Base-by-base conservation (phyloP, 805 yeast genomes). In the Hanseniaspora thailandica region DNA sequence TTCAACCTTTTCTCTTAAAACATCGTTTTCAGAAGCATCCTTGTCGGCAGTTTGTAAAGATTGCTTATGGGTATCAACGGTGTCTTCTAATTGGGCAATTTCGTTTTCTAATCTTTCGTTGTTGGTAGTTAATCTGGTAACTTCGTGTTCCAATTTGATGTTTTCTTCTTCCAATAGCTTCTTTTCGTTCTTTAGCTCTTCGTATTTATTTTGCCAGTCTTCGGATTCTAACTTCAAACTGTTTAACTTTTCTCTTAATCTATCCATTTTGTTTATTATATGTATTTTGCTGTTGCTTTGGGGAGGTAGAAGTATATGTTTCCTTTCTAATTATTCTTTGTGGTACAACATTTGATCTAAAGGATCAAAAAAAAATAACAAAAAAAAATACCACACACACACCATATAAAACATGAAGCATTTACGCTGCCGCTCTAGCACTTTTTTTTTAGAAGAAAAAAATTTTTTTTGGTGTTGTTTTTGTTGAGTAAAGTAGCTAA, bases 191-290 rank as follows among this genome's bases (percentile, higher is more conserved):
- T 81, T 71, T 63, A 85, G 78, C 63, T 86, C 96, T 66, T 93
- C 98, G 57, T 93, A 82, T 76, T 88, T 86, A 69, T 87, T 96
- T 75, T 90, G 96, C 87, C 98, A 94, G 63, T 83, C 76, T 75
- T 93, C 98, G 61, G 96, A 90, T 68, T 93, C 97, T 64, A 86
- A 76, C 73, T 90, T 89, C 70, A 93, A 81, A 71, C 81, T 81
- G 76, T 75, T 82, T 74, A 88, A 75, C 79, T 87, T 88, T 94
- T 86, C 56, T 43, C 49, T 52, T 44, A 47, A 45, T 47, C 47
- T 56, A 25, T 47, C 48, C 54, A 47, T 49, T 45, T 36, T 44
- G 12, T 44, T 19, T 40, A 26, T 40, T 39, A 17, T 35, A 2
- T 17, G 23, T 35, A 17, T 4, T 35, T 17, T 17, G 10, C 12